Base-by-base conservation (phyloP, 2,329 filamentous ascomycete species). In the Monilinia vaccinii-corymbosi region DNA sequence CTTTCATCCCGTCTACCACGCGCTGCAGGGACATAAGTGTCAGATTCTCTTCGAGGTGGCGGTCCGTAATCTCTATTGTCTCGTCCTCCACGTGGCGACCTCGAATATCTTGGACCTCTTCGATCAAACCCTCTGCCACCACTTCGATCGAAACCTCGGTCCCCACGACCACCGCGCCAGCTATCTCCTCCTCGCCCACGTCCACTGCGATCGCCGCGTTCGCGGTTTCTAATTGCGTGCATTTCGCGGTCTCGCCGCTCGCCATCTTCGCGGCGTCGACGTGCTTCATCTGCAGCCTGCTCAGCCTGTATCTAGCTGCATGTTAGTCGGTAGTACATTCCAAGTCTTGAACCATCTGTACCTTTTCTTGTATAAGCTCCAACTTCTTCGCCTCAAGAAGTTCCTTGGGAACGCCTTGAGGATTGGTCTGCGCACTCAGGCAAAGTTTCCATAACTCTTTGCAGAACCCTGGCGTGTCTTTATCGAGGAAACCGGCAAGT, bases 291-390 rank as follows among this genome's bases (percentile, higher is more conserved):
- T 32, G 88, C 88, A 47, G 86, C 87, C 72, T 86, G 88, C 67
- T 94, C 91, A 40, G 90, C 88, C 70, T 95, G 87, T 56, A 91
- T 84, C 91, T 92, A 65, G 49, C 36, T 6, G 58, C n/a, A 38
- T 32, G 40, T 70, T 45, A 70, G 65, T 36, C 31, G 28, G 16
- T 46, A 32, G 16, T 46, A 21, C 25, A 14, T 14, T n/a, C 28
- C 16, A 50, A n/a, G 25, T 51, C 31, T 42, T 2, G 18, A 45
- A n/a, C 25, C 49, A 51, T 38, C 45, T 71, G 38, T 73, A 95
- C 93, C 86, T 96, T 96, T 75, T 97, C 91, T 74, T 97, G 91
- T 63, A 94, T 90, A 51, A 99, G 78, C 74, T 99, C 94, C 48
- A 89, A 77, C 75, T 97, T 99, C 79, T 99, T 99, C 0, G 93